Conservation (phyloP, 1,284 basidiomycete genomes). For the Cryptococcus sp. region DNA sequence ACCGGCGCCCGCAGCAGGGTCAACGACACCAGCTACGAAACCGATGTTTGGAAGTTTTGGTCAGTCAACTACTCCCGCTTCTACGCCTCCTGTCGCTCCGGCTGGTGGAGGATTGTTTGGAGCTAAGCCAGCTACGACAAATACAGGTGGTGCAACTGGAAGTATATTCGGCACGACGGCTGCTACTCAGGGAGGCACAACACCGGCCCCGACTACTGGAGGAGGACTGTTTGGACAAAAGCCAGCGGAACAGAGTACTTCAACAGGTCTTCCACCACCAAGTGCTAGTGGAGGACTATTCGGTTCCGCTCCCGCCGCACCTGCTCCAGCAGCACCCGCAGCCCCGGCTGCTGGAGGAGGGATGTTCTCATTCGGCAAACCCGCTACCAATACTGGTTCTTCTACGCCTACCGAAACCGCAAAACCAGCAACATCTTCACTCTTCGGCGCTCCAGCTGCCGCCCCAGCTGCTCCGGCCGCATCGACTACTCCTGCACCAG, state of each 20-base stretch:
- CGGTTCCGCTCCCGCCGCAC: constrained; percentile 17
- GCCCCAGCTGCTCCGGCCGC: constrained; percentile 13
- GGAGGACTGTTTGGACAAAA: constrained; percentile 32
- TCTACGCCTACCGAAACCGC: constrained; percentile 8
- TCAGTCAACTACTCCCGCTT: constrained; percentile 31
- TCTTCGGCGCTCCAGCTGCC: constrained; percentile 17
- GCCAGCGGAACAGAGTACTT: constrained; percentile 12
- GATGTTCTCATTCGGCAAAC: constrained; percentile 31
- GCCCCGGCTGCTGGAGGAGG: constrained; percentile 15
- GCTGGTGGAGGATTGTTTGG: constrained; percentile 23
- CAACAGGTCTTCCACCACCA: constrained; percentile 5
- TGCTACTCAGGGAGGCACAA: neutral
- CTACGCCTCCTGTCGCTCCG: constrained; percentile 25
- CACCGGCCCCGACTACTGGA: constrained; percentile 8
- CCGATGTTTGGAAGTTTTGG: constrained; percentile 36
- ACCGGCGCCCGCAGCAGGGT: constrained; percentile 19
- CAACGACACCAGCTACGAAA: constrained; percentile 37
- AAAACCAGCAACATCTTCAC: constrained; percentile 9
- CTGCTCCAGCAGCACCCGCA: constrained; percentile 17
- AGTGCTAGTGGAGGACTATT: constrained; percentile 24
- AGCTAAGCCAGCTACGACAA: constrained; percentile 10
- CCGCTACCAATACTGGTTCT: constrained; percentile 21
- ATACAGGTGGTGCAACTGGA: constrained; percentile 15
- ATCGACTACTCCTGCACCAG: constrained; percentile 15
- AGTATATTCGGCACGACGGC: constrained; percentile 9